phyloP scores from a whole-genome alignment of 768 basidiomycete genomes.

The Pleurotus giganteus region DNA sequence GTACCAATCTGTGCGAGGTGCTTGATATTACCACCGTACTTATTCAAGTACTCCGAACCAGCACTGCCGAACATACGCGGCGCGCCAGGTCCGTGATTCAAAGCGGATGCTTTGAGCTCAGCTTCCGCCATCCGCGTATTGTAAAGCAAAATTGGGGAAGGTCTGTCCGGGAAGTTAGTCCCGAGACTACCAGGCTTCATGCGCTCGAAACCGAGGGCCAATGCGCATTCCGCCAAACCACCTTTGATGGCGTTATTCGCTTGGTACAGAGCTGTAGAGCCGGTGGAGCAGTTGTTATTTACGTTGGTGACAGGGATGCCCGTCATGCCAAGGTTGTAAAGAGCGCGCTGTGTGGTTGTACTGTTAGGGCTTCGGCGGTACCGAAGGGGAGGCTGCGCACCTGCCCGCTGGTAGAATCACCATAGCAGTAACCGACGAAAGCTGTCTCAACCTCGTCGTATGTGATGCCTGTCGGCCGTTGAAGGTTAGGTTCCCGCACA shows the following conservation, averaged over 20 bases:
- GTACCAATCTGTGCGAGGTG: constrained; percentile 78
- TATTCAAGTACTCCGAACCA: constrained; percentile 73
- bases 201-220: constrained; percentile 86
- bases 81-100: constrained; percentile 67
- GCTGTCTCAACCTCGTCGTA: constrained; percentile 77
- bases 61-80: constrained; percentile 77
- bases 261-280: constrained; percentile 73
- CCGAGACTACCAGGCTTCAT: constrained; percentile 76
- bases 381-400: constrained; percentile 28
- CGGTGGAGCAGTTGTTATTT: constrained; percentile 87
- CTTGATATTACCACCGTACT: constrained; percentile 64
- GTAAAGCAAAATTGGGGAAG: constrained; percentile 48
- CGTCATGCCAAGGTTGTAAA: constrained; percentile 83
- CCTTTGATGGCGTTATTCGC: constrained; percentile 70
- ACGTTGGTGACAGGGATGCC: constrained; percentile 84
- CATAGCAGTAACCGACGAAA: constrained; percentile 76
- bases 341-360: constrained; percentile 48
- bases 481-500: neutral
- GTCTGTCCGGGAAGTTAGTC: constrained; percentile 58
- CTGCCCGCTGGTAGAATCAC: constrained; percentile 78
- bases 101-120: constrained; percentile 48
- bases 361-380: neutral
- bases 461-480: constrained; percentile 58
- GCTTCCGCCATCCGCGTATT: constrained; percentile 41
- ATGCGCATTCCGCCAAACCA: constrained; percentile 67